Evolutionary conservation across 2,329 filamentous ascomycete genomes (phyloP), one percentile per base, ranked within the genome.

Genomic region (Tolypocladium pustulatum): DNA sequence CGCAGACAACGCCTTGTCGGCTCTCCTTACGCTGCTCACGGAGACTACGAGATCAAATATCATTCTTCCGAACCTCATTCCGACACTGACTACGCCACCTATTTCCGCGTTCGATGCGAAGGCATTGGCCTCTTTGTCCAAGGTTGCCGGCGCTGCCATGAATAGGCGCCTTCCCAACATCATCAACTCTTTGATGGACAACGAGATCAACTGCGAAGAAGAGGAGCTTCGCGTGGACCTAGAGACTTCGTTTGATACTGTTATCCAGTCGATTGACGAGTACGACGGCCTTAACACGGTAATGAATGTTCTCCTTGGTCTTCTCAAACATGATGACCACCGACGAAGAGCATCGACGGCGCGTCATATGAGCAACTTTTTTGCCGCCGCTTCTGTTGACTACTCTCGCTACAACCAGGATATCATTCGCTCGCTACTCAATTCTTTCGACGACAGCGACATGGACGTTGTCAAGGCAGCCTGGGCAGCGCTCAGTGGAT

Each of bases 331-430:
- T 67, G 91, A 97, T 40, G 93, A 99, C 69, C 91, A 99, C 72
- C 84, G 81, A 60, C 89, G 88, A 73, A 86, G 95, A 64, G 85
- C 90, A 37, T 83, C 84, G 57, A 91, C 91, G 12, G 90, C 90
- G 54, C 78, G 81, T 51, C 92, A 96, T 67, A 78, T 99, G 59
- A 86, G 88, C 61, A 90, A 84, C 61, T 99, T 97, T 82, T 97
- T 97, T 70, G 78, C 86, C 0, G 80, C 84, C 56, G 82, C 90
- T 10, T 84, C 88, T 30, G 82, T 96, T 34, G 94, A 99, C 75
- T 97, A 95, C 74, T 96, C 93, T 34, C 83, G 93, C 56, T 99
- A 97, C 78, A 91, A 97, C 72, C 92, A 93, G 69, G 93, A 99
- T 67, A 88, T 99, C 57, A 91, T 99, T 67, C 89, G 93, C 17